These are phyloP conservation scores for Diaporthe caulivora DNA, from an alignment of 2,329 filamentous ascomycete genomes.

Conservation along the genomic window DNA sequence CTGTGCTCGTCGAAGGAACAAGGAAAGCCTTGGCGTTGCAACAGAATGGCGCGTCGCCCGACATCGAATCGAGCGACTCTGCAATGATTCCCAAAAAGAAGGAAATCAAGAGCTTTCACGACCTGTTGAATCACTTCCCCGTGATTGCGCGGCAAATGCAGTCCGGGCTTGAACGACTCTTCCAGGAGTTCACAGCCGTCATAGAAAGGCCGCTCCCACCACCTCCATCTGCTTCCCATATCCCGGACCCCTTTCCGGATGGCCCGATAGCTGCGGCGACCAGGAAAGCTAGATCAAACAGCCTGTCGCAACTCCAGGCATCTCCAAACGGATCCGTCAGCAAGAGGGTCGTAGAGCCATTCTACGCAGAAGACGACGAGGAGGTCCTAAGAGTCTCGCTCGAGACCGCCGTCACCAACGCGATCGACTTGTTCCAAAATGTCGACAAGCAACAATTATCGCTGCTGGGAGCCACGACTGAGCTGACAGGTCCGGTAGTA, in stretches of 20 bases:
- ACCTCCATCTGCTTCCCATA: conserved; percentile 72
- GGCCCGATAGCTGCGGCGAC: conserved; percentile 68
- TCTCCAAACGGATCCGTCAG: conserved; percentile 15
- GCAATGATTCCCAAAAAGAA: conserved; percentile 77
- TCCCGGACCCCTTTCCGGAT: conserved; percentile 70
- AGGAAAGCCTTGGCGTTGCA: conserved; percentile 46
- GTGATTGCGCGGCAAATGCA: conserved; percentile 98
- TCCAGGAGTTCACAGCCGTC: conserved; percentile 87
- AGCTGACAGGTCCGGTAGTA: conserved; percentile 90
- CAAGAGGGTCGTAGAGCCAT: conserved; percentile 64
- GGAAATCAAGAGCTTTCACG: conserved; percentile 90
- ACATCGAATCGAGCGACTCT: conserved; percentile 55
- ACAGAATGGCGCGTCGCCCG: conserved; percentile 43
- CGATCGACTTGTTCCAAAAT: conserved; percentile 94
- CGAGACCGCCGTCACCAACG: conserved; percentile 91
- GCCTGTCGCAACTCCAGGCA: conserved; percentile 46
- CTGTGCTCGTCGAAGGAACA: conserved; percentile 64
- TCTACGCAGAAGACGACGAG: conserved; percentile 90
- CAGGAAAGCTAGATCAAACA: conserved; percentile 67
- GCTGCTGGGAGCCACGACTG: conserved; percentile 89
- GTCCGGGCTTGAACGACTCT: conserved; percentile 86
- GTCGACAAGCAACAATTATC: conserved; percentile 97
- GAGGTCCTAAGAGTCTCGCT: conserved; percentile 88
- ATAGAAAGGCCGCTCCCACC: conserved; percentile 88
- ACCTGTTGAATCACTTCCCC: conserved; percentile 90